These are phyloP conservation scores for Psidium friedrichsthalianum DNA, from an alignment of 345 rosid species.

Conservation along the genomic window DNA sequence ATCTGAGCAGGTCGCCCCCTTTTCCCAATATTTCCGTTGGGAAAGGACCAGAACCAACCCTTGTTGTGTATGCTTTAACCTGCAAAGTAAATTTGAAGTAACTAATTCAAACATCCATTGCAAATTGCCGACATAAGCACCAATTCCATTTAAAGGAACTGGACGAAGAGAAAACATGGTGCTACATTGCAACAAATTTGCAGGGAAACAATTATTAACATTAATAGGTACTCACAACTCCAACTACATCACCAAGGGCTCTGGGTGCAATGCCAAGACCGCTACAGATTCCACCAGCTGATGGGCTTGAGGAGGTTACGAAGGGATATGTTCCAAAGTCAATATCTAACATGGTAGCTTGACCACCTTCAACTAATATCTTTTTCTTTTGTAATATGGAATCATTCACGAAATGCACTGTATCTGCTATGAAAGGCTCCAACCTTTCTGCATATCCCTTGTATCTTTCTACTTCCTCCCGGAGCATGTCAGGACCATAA, in stretches of 20 bases:
- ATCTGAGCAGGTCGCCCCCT: slow-evolving; percentile 84
- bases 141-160: neutral
- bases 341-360: slow-evolving; percentile 93
- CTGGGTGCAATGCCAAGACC: slow-evolving; percentile 97
- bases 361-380: slow-evolving; percentile 97
- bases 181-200: neutral
- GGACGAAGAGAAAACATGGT: neutral
- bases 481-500: slow-evolving; percentile 64
- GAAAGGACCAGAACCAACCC: slow-evolving; percentile 99
- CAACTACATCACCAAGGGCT: slow-evolving; percentile 84
- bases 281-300: slow-evolving; percentile 93
- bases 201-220: neutral
- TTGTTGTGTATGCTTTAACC: slow-evolving; percentile 98
- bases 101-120: neutral
- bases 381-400: slow-evolving; percentile 64
- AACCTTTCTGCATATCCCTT: slow-evolving; percentile 88
- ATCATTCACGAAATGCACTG: slow-evolving; percentile 77
- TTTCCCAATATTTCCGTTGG: slow-evolving; percentile 84
- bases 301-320: slow-evolving; percentile 95
- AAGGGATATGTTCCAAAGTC: slow-evolving; percentile 97
- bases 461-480: slow-evolving; percentile 76
- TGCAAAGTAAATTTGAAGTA: neutral
- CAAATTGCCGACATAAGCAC: neutral
- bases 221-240: slow-evolving; percentile 50
- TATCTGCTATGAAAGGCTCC: slow-evolving; percentile 84